Percentiles rank a stretch among this genome's conserved stretches.
These are phyloP conservation scores for Yamadazyma spencermartinsiae DNA, from an alignment of 1,139 yeast species.

Conservation along the genomic window DNA sequence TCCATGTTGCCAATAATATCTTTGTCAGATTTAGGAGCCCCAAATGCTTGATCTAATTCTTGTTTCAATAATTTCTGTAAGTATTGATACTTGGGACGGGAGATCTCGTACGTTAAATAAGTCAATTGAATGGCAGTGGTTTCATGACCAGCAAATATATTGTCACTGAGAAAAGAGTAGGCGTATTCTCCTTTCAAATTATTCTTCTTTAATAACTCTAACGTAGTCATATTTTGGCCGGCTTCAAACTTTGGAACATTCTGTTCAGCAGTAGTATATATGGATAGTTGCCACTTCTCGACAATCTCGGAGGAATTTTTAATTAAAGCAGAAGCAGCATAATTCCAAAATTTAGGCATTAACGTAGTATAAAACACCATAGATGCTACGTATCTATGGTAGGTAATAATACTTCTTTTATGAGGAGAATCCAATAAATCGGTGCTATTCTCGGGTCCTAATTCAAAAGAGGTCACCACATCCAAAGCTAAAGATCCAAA, in stretches of 20 bases:
- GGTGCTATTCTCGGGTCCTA: slow-evolving; percentile 52
- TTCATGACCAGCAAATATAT: slow-evolving; percentile 69
- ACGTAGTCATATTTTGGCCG: slow-evolving; percentile 29
- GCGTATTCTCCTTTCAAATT: slow-evolving; percentile 37
- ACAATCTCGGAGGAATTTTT: slow-evolving; percentile 39
- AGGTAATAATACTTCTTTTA: slow-evolving; percentile 43
- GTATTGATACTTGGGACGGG: slow-evolving; percentile 45
- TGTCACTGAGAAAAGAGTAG: slow-evolving; percentile 42
- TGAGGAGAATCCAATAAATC: slow-evolving; percentile 37
- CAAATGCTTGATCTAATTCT: slow-evolving; percentile 42
- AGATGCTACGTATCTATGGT: slow-evolving; percentile 58
- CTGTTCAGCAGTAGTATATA: slow-evolving; percentile 40
- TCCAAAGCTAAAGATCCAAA: slow-evolving; percentile 77
- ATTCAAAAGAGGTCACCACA: slow-evolving; percentile 60
- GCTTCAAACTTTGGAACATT: slow-evolving; percentile 24
- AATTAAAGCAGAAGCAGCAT: slow-evolving; percentile 46
- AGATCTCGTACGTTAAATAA: slow-evolving; percentile 59
- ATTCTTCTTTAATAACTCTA: slow-evolving; percentile 33
- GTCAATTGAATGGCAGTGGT: slow-evolving; percentile 71
- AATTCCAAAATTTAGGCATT: slow-evolving; percentile 54
- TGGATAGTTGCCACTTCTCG: slow-evolving; percentile 51
- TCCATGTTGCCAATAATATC: slow-evolving; percentile 34
- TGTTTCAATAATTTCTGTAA: slow-evolving; percentile 43
- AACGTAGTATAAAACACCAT: slow-evolving; percentile 71
- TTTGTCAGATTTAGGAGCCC: slow-evolving; percentile 26